A percentile compares a stretch with the other conserved stretches of the same genome.
phyloP scores from a whole-genome alignment of 352 stramenopile species.

The Plasmopara muralis region DNA sequence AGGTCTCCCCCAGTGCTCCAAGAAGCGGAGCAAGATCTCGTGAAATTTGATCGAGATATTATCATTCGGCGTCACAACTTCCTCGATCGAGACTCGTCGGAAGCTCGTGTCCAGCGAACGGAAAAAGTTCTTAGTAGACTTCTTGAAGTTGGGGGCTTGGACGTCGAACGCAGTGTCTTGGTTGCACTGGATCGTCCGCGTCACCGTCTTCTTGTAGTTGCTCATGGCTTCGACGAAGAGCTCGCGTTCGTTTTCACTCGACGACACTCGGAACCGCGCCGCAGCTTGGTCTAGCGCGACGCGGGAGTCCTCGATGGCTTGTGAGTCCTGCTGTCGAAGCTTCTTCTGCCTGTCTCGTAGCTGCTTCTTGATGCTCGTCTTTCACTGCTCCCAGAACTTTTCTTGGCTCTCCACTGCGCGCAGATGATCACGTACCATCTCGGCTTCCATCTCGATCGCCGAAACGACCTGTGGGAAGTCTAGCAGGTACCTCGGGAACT shows the following conservation, averaged over 20 bases:
- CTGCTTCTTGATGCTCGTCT: not conserved
- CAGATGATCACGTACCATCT: not conserved
- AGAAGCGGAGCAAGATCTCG: not conserved
- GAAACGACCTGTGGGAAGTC: not conserved
- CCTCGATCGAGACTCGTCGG: not conserved
- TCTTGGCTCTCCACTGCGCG: not conserved
- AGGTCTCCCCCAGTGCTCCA: not conserved
- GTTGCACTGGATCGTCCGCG: conserved; percentile 1
- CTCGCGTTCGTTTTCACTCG: not conserved
- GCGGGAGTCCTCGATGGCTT: not conserved
- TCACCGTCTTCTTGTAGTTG: conserved; percentile 2
- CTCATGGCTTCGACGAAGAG: not conserved
- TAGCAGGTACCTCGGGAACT: not conserved
- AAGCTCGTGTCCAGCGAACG: not conserved
- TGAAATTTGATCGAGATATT: not conserved
- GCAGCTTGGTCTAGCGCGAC: not conserved
- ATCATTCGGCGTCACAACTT: not conserved
- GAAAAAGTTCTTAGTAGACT: not conserved
- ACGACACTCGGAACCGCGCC: not conserved
- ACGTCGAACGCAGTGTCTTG: not conserved
- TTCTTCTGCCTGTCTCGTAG: not conserved
- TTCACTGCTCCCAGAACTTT: not conserved
- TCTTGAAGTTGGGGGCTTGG: not conserved
- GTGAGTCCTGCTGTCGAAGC: not conserved
- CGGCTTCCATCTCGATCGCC: not conserved